Percentiles rank a stretch among this genome's conserved stretches.
Conservation (phyloP, 345 rosid genomes). For the Camelina hispida region DNA sequence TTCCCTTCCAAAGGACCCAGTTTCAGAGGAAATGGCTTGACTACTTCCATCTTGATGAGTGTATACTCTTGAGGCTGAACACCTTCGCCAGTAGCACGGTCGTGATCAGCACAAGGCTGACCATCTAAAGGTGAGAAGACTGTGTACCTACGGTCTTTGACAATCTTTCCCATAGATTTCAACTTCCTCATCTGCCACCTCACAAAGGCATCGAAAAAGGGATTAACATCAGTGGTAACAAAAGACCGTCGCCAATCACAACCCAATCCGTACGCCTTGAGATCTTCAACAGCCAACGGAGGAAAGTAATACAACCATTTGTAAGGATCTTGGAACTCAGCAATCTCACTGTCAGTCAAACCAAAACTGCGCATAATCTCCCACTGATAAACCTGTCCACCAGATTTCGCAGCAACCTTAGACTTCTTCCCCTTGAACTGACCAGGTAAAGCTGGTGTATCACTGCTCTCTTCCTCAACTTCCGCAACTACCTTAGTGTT, state of each 20-base stretch:
- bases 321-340: slow-evolving; percentile 71
- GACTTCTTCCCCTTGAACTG: slow-evolving; percentile 90
- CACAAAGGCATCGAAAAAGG: slow-evolving; percentile 78
- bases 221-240: slow-evolving; percentile 83
- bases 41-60: slow-evolving; percentile 86
- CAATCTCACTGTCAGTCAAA: slow-evolving; percentile 69
- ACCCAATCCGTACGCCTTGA: slow-evolving; percentile 85
- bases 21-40: slow-evolving; percentile 69
- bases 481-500: slow-evolving; percentile 36
- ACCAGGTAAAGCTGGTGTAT: slow-evolving; percentile 46
- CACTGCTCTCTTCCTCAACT: slow-evolving; percentile 47
- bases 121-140: slow-evolving; percentile 92
- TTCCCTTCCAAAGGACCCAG: slow-evolving; percentile 70
- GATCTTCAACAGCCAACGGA: slow-evolving; percentile 72
- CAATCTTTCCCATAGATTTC: slow-evolving; percentile 84
- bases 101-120: slow-evolving; percentile 97
- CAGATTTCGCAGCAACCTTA: slow-evolving; percentile 81
- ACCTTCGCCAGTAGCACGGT: slow-evolving; percentile 94
- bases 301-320: slow-evolving; percentile 86
- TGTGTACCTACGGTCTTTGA: slow-evolving; percentile 81
- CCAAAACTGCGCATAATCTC: slow-evolving; percentile 97
- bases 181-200: slow-evolving; percentile 94
- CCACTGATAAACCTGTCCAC: slow-evolving; percentile 86
- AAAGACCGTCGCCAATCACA: slow-evolving; percentile 96
- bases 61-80: slow-evolving; percentile 97